Percentiles rank a stretch among this genome's conserved stretches.
These are phyloP conservation scores for Albifimbria verrucaria DNA, from an alignment of 2,329 filamentous ascomycete species.

Conservation along the genomic window DNA sequence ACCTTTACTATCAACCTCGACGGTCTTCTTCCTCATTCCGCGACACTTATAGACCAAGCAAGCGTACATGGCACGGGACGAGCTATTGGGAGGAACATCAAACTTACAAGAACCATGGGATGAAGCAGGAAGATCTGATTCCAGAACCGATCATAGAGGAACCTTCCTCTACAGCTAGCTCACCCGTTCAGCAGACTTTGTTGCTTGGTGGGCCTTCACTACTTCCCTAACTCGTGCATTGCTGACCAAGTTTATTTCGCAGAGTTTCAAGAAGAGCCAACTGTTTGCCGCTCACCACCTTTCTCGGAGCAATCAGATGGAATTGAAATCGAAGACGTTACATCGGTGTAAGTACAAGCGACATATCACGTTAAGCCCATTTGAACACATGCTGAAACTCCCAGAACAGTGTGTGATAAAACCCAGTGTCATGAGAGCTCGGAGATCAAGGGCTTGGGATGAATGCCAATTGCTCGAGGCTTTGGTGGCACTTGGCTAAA, in stretches of 20 bases:
- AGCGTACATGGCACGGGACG: conserved; percentile 6
- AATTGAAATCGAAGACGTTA: no score
- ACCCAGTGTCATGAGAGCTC: no score
- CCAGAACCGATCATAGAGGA: conserved; percentile 33
- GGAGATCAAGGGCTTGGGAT: no score
- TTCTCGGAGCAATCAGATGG: no score
- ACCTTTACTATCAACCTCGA: conserved; percentile 31
- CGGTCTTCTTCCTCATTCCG: conserved; percentile 7
- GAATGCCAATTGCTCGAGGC: no score
- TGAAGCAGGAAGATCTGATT: conserved; percentile 12
- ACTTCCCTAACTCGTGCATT: background rate
- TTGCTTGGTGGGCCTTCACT: conserved; percentile 26
- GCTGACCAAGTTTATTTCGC: background rate
- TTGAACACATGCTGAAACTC: no score
- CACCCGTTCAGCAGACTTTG: conserved; percentile 17
- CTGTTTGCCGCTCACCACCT: no score
- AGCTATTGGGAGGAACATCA: background rate
- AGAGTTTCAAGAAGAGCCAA: background rate
- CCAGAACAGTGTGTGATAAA: no score
- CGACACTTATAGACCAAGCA: conserved; percentile 2
- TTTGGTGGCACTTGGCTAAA: no score
- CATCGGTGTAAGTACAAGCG: no score
- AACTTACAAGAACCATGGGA: background rate
- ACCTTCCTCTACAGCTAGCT: conserved; percentile 20
- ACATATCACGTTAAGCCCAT: no score